phyloP scores from a whole-genome alignment of 129 eudicot genomes.

The Gnaphalium uliginosum region DNA sequence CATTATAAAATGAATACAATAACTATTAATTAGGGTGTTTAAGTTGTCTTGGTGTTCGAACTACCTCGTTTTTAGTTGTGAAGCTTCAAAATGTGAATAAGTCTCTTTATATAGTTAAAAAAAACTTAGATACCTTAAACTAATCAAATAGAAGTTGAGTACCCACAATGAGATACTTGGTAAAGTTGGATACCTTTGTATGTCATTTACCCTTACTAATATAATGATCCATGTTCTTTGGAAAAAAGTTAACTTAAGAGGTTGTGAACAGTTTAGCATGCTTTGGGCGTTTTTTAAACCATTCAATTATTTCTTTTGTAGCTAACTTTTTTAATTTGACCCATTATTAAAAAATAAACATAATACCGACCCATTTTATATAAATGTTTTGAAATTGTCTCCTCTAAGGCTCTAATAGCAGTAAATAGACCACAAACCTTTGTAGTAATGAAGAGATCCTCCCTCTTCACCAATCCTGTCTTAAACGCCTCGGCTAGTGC shows the following conservation, averaged over 20 bases:
- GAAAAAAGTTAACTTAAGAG: background rate
- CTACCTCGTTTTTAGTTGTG: too few species aligned
- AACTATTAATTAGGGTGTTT: too few species aligned
- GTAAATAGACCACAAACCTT: constrained; percentile 47
- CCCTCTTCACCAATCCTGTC: constrained; percentile 81
- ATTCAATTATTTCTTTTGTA: background rate
- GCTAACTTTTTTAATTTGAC: background rate
- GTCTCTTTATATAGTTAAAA: too few species aligned
- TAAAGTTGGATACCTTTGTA: too few species aligned
- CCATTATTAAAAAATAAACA: background rate
- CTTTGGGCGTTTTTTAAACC: background rate
- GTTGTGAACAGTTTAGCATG: background rate
- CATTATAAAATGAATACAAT: too few species aligned
- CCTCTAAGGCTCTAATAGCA: too few species aligned
- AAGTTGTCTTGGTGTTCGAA: too few species aligned
- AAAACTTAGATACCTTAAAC: too few species aligned
- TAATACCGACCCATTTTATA: background rate
- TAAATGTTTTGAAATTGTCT: background rate
- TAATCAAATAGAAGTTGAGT: too few species aligned
- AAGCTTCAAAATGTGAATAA: too few species aligned
- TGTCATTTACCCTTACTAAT: too few species aligned
- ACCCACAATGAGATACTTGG: too few species aligned
- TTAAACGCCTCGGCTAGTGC: constrained; percentile 76
- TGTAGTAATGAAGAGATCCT: constrained; percentile 85
- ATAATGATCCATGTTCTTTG: background rate